Base-by-base conservation (phyloP, 2,329 filamentous ascomycete genomes). In the Ophiocordyceps camponoti-rufipedis region DNA sequence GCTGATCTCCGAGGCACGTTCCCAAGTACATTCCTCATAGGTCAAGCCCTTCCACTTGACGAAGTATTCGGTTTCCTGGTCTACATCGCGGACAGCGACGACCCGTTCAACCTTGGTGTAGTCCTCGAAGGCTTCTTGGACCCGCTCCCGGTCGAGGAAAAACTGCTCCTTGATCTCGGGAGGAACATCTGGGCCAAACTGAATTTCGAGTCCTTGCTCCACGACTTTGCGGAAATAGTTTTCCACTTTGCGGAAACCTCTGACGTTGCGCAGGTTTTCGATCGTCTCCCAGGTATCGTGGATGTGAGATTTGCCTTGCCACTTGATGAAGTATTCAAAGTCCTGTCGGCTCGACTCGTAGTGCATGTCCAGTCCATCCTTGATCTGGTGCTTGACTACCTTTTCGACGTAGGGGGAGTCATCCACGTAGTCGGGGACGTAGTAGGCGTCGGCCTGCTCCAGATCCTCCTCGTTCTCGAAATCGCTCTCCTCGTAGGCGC, bases 21-120 rank as follows among this genome's bases (percentile, higher is more conserved):
- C 91, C 93, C 93, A 98, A 2, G 93, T 98, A 63, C 85, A 94
- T 50, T 81, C 80, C 55, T 96, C 88, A 58, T 98, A 98, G 45
- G 82, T 85, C 44, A 96, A 74, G 11, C 85, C 85, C 63, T 91
- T 94, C 87, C 91, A 98, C 66, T 98, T 98, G 62, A 96, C 82
- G 51, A 80, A 85, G 61, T 98, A 98, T 59, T 96, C 86, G 1
- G 76, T 76, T 43, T 79, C 85, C 9, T 84, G 81, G 13, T 91
- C 86, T 23, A 81, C 82, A 47, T 86, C 78, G 50, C 84, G 80
- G 48, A 81, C 75, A 45, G 85, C 84, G 54, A 98, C 94, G 48
- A 98, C 81, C 54, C 91, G 79, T 62, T 98, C 91, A 31, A 95
- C 87, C 54, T 91, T 81, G 50, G 85, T 91, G 62, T 85, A 94